phyloP scores from a whole-genome alignment of 1,139 yeast genomes.

The Pneumocystis carinii region DNA sequence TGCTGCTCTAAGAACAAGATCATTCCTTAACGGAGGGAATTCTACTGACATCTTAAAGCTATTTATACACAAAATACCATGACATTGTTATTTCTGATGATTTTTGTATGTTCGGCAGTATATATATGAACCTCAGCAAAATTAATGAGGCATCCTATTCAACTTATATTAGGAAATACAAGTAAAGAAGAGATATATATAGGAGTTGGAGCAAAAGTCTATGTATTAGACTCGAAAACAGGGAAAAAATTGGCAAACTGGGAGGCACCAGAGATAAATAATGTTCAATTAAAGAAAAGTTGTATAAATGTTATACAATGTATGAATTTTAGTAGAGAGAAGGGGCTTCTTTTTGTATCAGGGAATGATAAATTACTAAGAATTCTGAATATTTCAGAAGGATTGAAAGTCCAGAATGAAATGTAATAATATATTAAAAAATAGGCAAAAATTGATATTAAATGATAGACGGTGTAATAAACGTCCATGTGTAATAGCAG shows the following conservation, averaged over 20 bases:
- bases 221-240: background rate
- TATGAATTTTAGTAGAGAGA: background rate
- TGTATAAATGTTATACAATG: background rate
- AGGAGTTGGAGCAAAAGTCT: background rate
- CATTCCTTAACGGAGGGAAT: constrained; percentile 69
- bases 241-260: background rate
- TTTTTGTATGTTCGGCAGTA: background rate
- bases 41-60: background rate
- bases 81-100: background rate
- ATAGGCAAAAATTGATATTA: background rate
- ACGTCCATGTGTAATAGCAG: background rate
- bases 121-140: background rate
- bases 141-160: background rate
- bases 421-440: background rate
- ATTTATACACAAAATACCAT: background rate
- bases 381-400: background rate
- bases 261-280: background rate
- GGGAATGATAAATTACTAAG: background rate
- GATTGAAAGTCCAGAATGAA: background rate
- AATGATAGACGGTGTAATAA: background rate
- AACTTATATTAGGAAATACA: background rate
- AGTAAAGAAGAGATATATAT: background rate
- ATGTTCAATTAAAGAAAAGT: background rate
- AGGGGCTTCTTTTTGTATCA: background rate
- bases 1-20: constrained; percentile 81